phyloP scores from a whole-genome alignment of 306 rosid species.

The Fragaria ananassa region DNA sequence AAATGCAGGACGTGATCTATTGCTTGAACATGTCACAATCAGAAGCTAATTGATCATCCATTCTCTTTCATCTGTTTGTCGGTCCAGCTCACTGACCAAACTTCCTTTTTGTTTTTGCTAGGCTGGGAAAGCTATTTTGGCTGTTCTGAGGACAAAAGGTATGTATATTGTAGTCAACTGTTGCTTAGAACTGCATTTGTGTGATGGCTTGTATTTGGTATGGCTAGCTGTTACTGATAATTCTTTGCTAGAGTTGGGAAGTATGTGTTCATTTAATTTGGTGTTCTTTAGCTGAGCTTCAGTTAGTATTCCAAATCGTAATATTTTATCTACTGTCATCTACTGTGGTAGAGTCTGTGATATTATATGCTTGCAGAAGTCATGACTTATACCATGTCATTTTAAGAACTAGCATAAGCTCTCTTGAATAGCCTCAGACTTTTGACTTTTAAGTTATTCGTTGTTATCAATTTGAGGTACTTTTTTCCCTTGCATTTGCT shows the following conservation, averaged over 20 bases:
- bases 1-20: conserved; percentile 17
- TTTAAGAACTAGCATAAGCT: background rate
- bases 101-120: conserved; percentile 38
- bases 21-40: conserved; percentile 4
- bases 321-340: background rate
- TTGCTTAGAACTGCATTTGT: background rate
- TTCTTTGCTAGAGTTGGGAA: background rate
- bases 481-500: background rate
- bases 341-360: background rate
- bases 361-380: background rate
- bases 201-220: background rate
- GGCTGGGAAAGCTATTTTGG: conserved; percentile 38
- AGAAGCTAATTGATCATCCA: conserved; percentile 3
- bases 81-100: conserved; percentile 32
- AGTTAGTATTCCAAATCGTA: background rate
- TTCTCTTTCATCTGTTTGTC: conserved; percentile 17
- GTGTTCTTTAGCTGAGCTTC: background rate
- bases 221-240: conserved; percentile 3
- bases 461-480: background rate
- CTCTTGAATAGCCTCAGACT: background rate
- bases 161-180: conserved; percentile 11
- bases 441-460: background rate
- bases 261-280: background rate
- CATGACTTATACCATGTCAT: background rate
- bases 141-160: conserved; percentile 31